A percentile compares a stretch with the other conserved stretches of the same genome.
phyloP scores from a whole-genome alignment of 805 yeast species.

The Wickerhamiella vanderwaltii region DNA sequence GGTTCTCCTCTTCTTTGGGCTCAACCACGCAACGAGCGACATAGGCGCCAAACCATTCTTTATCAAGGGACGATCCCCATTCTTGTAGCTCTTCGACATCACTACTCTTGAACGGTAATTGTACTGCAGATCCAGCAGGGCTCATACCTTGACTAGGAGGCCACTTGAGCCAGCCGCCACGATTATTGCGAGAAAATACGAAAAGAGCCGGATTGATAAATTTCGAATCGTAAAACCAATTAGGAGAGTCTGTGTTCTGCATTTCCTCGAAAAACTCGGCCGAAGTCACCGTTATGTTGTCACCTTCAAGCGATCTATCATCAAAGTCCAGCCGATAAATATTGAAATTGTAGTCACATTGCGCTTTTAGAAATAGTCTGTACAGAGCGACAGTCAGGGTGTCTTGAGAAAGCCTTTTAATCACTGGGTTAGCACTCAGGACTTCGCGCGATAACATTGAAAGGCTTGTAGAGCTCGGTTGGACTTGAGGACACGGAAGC shows the following conservation, averaged over 20 bases:
- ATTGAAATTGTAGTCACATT: constrained; percentile 36
- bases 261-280: constrained; percentile 42
- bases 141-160: neutral
- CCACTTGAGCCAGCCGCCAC: constrained; percentile 13
- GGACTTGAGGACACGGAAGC: constrained; percentile 20
- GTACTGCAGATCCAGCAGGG: neutral
- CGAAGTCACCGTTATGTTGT: constrained; percentile 23
- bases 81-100: neutral
- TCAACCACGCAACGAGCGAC: constrained; percentile 45
- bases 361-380: constrained; percentile 36
- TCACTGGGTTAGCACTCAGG: constrained; percentile 45
- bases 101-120: neutral
- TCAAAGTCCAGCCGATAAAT: constrained; percentile 24
- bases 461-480: constrained; percentile 14
- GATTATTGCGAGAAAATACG: constrained; percentile 2
- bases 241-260: constrained; percentile 38
- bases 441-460: constrained; percentile 18
- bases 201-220: constrained; percentile 1
- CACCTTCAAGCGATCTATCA: constrained; percentile 27
- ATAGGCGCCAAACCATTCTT: constrained; percentile 12
- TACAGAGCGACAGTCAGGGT: constrained; percentile 45
- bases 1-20: constrained; percentile 42
- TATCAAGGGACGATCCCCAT: neutral
- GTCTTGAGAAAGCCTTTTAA: constrained; percentile 47
- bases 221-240: constrained; percentile 40